Percentiles rank a stretch among this genome's conserved stretches.
Evolutionary conservation across 768 basidiomycete genomes (phyloP).

Genomic region (Lentinula aciculospora): DNA sequence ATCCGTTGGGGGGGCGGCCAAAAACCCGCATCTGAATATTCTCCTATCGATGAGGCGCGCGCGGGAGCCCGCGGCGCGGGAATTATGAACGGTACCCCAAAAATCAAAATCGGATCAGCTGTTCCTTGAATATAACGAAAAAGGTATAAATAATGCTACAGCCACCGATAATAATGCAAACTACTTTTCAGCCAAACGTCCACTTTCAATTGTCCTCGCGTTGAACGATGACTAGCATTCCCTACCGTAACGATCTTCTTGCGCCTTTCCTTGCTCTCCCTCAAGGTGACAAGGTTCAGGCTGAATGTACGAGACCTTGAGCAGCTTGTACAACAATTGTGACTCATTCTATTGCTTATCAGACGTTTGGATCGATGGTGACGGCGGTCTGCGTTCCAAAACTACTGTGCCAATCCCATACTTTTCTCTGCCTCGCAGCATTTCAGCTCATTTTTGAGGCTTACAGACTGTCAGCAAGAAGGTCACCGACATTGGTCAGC

Average conservation of each 20-base stretch:
- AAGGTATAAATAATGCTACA: not conserved
- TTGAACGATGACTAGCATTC: slow-evolving; percentile 25
- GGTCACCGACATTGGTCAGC: slow-evolving; percentile 81
- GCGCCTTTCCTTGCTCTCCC: slow-evolving; percentile 83
- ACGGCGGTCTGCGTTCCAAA: slow-evolving; percentile 92
- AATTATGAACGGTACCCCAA: too few relatives aligned
- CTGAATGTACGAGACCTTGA: slow-evolving; percentile 66
- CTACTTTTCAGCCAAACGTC: not conserved
- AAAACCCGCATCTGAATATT: not conserved
- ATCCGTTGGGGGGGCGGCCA: too few relatives aligned
- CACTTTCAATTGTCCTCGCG: not conserved
- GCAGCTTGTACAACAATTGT: slow-evolving; percentile 12
- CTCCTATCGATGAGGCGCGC: not conserved
- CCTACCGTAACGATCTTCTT: slow-evolving; percentile 80
- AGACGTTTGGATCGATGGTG: slow-evolving; percentile 99
- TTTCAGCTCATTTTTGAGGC: slow-evolving; percentile 10
- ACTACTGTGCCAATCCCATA: slow-evolving; percentile 62
- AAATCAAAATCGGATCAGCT: slow-evolving; percentile 3
- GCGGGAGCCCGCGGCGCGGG: not conserved
- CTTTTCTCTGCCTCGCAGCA: not conserved
- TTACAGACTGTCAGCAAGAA: slow-evolving; percentile 80
- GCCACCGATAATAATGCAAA: not conserved
- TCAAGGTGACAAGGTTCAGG: slow-evolving; percentile 92
- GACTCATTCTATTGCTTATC: slow-evolving; percentile 14
- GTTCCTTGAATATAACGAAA: slow-evolving; percentile 1